These are phyloP conservation scores for Malassezia brasiliensis DNA, from an alignment of 1,284 basidiomycete species.

Conservation along the genomic window DNA sequence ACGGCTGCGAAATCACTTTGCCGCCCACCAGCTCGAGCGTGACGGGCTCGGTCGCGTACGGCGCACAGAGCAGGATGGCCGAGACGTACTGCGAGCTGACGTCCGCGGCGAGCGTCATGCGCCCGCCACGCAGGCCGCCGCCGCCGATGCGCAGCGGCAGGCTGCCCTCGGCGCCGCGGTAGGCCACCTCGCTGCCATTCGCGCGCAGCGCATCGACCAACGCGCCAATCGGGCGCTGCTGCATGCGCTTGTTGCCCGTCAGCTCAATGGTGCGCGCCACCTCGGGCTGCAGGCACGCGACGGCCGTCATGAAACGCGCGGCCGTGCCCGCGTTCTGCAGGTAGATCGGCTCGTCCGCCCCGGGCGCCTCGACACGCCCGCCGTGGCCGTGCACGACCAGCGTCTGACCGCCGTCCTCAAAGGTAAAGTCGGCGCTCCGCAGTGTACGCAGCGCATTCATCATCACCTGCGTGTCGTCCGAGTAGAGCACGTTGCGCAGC, in stretches of 20 bases:
- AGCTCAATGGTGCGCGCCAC: conserved; percentile 54
- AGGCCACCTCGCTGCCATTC: conserved; percentile 72
- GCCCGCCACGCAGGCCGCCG: conserved; percentile 61
- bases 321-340: conserved; percentile 96
- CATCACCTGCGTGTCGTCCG: conserved; percentile 98
- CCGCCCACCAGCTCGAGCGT: conserved; percentile 82
- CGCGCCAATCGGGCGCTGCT: conserved; percentile 85
- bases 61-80: conserved; percentile 87
- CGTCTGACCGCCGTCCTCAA: conserved; percentile 88
- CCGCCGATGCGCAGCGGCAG: conserved; percentile 69
- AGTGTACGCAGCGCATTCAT: conserved; percentile 71
- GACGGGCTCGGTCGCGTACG: conserved; percentile 73
- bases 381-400: conserved; percentile 80
- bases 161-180: conserved; percentile 69
- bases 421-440: conserved; percentile 74
- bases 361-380: conserved; percentile 57
- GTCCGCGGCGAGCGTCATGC: conserved; percentile 78
- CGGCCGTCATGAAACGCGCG: conserved; percentile 90
- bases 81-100: conserved; percentile 98
- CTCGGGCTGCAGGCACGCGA: conserved; percentile 56
- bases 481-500: conserved; percentile 82
- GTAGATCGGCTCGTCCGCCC: conserved; percentile 70
- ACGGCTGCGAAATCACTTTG: conserved; percentile 92
- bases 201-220: conserved; percentile 80
- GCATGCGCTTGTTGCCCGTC: conserved; percentile 98